Conservation (phyloP, 2,329 filamentous ascomycete species). For the Aspergillus pseudoglaucus region DNA sequence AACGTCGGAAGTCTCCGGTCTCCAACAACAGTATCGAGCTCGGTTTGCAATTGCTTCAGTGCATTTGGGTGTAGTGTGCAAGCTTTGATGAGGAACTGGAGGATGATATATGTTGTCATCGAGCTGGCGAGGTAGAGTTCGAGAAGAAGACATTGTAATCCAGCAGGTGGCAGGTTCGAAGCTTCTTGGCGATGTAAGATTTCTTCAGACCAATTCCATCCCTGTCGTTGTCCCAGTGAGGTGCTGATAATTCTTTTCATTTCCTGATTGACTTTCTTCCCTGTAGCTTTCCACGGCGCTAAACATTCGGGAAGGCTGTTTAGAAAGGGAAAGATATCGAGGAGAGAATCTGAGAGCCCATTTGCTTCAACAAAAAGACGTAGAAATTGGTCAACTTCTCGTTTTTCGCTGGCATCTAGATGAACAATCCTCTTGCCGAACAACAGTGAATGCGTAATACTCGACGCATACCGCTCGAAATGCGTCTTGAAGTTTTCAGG, state of each 20-base stretch:
- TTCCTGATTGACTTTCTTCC: not conserved
- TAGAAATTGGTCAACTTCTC: slow-evolving; percentile 10
- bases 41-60: not conserved
- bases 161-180: not conserved
- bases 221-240: too few species aligned
- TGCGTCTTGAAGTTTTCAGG: slow-evolving; percentile 5
- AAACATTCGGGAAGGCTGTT: slow-evolving; percentile 1
- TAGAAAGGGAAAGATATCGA: slow-evolving; percentile 5
- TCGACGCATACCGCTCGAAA: slow-evolving; percentile 8
- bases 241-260: not conserved
- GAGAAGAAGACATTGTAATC: not conserved
- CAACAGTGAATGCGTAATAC: slow-evolving; percentile 7
- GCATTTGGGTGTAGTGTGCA: not conserved
- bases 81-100: too few species aligned
- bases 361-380: not conserved
- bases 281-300: slow-evolving; percentile 2
- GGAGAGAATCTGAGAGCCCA: slow-evolving; percentile 27
- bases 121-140: too few species aligned
- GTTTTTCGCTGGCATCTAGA: slow-evolving; percentile 1
- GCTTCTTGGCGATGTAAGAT: not conserved
- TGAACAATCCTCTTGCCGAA: slow-evolving; percentile 11
- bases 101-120: too few species aligned
- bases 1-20: not conserved
- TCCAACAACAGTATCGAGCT: not conserved
- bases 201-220: not conserved